Conservation (phyloP, 1,284 basidiomycete genomes). For the Pulchroboletus neoregius region DNA sequence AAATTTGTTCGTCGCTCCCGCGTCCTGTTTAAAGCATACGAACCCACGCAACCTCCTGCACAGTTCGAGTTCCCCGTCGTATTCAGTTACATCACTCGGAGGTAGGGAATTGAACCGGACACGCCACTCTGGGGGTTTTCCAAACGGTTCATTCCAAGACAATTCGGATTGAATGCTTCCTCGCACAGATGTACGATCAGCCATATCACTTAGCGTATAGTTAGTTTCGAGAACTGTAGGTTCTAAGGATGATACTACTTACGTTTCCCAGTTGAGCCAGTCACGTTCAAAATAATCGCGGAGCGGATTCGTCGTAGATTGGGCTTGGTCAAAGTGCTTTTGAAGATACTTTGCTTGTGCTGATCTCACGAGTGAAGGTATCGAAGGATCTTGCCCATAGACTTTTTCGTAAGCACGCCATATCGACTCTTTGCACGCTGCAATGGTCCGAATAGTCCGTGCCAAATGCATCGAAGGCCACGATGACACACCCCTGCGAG, state of each 20-base stretch:
- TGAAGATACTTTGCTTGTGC: constrained; percentile 31
- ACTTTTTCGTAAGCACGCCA: constrained; percentile 57
- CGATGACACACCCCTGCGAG: constrained; percentile 34
- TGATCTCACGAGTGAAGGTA: constrained; percentile 34
- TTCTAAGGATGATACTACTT: constrained; percentile 20
- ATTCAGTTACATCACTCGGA: constrained; percentile 19
- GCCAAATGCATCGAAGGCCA: constrained; percentile 62
- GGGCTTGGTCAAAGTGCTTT: constrained; percentile 27
- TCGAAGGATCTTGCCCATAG: constrained; percentile 37
- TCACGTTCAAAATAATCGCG: constrained; percentile 61
- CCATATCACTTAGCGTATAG: constrained; percentile 57
- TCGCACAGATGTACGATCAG: constrained; percentile 62
- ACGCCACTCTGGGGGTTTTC: constrained; percentile 50
- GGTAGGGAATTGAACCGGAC: constrained; percentile 44
- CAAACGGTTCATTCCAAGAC: constrained; percentile 50
- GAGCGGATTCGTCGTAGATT: constrained; percentile 34
- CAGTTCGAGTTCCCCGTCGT: constrained; percentile 25
- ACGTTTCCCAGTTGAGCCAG: constrained; percentile 71
- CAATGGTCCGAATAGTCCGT: constrained; percentile 49
- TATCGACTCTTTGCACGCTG: constrained; percentile 65
- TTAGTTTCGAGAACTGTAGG: constrained; percentile 6
- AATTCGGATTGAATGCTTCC: constrained; percentile 43
- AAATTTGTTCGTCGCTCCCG: constrained; percentile 3
- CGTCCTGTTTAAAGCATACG: constrained; percentile 36
- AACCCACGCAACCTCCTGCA: constrained; percentile 39